Evolutionary conservation across 2,329 filamentous ascomycete genomes (phyloP).

Genomic region (Xylaria polymorpha): DNA sequence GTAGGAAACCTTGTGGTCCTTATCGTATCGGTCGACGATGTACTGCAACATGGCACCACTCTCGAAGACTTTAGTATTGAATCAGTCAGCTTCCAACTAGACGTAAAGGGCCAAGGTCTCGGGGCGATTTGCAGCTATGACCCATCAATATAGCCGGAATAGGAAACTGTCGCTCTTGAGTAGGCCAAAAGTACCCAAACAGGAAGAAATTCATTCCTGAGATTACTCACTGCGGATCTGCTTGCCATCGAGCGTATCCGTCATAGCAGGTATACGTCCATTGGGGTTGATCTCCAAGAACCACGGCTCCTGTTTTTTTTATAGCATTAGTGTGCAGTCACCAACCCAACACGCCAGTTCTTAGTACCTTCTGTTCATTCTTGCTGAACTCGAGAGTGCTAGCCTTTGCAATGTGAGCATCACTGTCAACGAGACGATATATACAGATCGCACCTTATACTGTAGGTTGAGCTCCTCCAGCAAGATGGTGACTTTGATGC

Average conservation of each 20-base stretch:
- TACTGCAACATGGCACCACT: conserved; percentile 87
- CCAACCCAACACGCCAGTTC: background rate
- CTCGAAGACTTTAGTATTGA: conserved; percentile 73
- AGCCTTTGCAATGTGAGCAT: conserved; percentile 48
- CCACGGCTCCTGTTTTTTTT: conserved; percentile 70
- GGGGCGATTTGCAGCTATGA: background rate
- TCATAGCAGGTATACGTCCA: conserved; percentile 88
- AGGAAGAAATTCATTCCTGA: background rate
- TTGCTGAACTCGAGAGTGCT: conserved; percentile 77
- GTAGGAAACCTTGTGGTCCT: conserved; percentile 84
- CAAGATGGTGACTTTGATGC: conserved; percentile 88
- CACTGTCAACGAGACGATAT: background rate
- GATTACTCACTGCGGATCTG: conserved; percentile 63
- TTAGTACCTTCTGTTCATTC: conserved; percentile 75
- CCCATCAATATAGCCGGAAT: background rate
- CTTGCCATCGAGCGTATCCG: conserved; percentile 81
- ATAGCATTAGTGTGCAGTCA: conserved; percentile 1
- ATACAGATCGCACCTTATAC: conserved; percentile 70
- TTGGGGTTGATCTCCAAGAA: conserved; percentile 94
- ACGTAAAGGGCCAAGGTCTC: background rate
- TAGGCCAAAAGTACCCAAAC: background rate
- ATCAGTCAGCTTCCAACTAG: background rate
- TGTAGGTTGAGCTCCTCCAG: conserved; percentile 85
- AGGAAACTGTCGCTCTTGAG: background rate
- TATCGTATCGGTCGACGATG: conserved; percentile 83